Evolutionary conservation across 768 basidiomycete species (phyloP), one percentile per base, ranked within the genome.

Genomic region (Saitozyma sp.): DNA sequence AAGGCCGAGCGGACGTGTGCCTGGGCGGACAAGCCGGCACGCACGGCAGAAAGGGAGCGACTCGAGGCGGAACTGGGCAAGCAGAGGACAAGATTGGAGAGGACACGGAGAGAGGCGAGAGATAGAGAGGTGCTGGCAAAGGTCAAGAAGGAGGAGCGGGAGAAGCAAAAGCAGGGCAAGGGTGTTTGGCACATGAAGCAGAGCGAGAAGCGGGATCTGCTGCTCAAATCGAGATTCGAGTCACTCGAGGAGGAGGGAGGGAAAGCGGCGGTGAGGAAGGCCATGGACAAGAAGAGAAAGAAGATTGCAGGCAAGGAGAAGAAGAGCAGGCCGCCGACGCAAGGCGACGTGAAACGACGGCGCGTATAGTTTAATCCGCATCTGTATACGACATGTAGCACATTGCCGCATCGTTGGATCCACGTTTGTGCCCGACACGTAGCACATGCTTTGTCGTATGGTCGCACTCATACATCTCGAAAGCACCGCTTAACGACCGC

Each of bases 221-320:
- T 95, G 0, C 80, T 86, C 59, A 85, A 87, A 58, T 89, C 92
- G 14, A 84, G 88, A 61, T 91, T 89, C 75, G 88, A 92, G 29
- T 88, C 88, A 8, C 83, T 93, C 49, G 87, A 89, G 6, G 84
- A 84, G 16, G 82, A 84, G 59, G 92, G 92, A 5, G 92, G 94
- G 8, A 86, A 85, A 66, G 80, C 83, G 4, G 91, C 91, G 0
- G 89, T 94, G 56, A 90, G 89, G 75, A 92, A 89, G 79, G 90
- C 86, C 6, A 86, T 95, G 38, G 90, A 90, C 70, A 94, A 90
- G 84, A 92, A 87, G 78, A 87, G 90, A 79, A 90, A 86, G 78
- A 95, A 93, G 82, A 82, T 88, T 17, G 84, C 84, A 55, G 90
- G 92, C 79, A 92, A 89, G 78, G 93, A 95, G 83, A 95, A 94